A percentile compares a stretch with the other conserved stretches of the same genome.
These are phyloP conservation scores for Isabelozyma gotoi DNA, from an alignment of 805 yeast genomes.

Conservation along the genomic window DNA sequence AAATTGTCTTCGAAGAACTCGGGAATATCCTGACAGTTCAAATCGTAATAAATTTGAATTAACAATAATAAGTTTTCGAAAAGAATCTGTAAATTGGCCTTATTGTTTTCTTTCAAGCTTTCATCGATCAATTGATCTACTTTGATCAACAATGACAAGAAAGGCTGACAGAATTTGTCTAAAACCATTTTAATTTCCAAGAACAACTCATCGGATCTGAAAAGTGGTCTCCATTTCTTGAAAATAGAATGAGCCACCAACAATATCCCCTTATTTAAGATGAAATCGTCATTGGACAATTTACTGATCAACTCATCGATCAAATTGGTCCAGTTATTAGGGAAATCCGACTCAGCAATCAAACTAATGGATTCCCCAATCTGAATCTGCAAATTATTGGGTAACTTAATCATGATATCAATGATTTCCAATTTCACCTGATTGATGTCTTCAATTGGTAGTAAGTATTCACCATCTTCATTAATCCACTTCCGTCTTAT, in stretches of 20 bases:
- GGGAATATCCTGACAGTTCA: constrained; percentile 97
- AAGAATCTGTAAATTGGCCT: constrained; percentile 51
- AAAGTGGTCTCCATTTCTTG: constrained; percentile 94
- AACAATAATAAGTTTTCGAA: constrained; percentile 72
- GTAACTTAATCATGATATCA: constrained; percentile 80
- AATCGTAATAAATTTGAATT: constrained; percentile 83
- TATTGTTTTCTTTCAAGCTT: constrained; percentile 38
- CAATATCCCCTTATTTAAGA: constrained; percentile 78
- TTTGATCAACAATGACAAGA: constrained; percentile 61
- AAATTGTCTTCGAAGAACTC: constrained; percentile 95
- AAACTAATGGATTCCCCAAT: constrained; percentile 90
- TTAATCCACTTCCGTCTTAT: constrained; percentile 86
- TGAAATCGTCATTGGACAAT: constrained; percentile 64
- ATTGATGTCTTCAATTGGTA: constrained; percentile 59
- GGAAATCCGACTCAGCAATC: constrained; percentile 96
- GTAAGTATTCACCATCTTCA: constrained; percentile 77
- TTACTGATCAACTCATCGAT: constrained; percentile 70
- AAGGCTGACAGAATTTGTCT: constrained; percentile 79
- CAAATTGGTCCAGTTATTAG: constrained; percentile 80
- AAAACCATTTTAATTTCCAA: constrained; percentile 84
- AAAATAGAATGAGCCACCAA: constrained; percentile 94
- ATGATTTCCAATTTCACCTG: constrained; percentile 76
- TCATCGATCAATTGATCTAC: constrained; percentile 65
- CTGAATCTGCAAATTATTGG: constrained; percentile 82
- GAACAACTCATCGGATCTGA: constrained; percentile 86